phyloP scores from a whole-genome alignment of 140 eudicot species.

The Senecio squalidus region DNA sequence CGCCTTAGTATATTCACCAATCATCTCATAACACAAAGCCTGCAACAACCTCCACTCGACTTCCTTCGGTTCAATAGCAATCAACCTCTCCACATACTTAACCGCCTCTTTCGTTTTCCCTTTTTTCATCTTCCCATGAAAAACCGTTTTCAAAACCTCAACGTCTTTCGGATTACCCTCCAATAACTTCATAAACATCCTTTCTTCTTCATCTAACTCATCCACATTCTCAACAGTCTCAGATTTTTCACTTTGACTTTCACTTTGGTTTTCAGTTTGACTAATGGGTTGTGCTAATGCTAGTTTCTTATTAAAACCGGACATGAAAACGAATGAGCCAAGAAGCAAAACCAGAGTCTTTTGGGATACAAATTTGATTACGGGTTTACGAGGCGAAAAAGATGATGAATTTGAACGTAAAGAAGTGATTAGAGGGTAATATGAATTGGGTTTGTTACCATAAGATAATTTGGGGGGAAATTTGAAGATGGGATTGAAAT shows the following conservation, averaged over 20 bases:
- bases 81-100: slow-evolving; percentile 65
- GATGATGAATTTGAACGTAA: too few species aligned
- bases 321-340: slow-evolving; percentile 64
- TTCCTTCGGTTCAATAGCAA: slow-evolving; percentile 59
- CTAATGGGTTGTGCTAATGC: slow-evolving; percentile 44
- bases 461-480: slow-evolving; percentile 16
- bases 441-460: slow-evolving; percentile 23
- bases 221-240: too few species aligned
- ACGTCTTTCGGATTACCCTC: slow-evolving; percentile 50
- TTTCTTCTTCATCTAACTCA: slow-evolving; percentile 57
- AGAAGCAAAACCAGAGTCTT: slow-evolving; percentile 38
- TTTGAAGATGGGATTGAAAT: slow-evolving; percentile 17
- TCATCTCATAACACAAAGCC: slow-evolving; percentile 85
- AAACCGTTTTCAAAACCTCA: slow-evolving; percentile 54
- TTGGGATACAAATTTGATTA: slow-evolving; percentile 30
- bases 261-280: slow-evolving; percentile 33
- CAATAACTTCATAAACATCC: slow-evolving; percentile 50
- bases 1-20: slow-evolving; percentile 64
- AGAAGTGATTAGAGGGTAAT: slow-evolving; percentile 19
- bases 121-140: slow-evolving; percentile 65
- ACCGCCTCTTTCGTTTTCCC: slow-evolving; percentile 74
- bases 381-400: slow-evolving; percentile 22
- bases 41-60: slow-evolving; percentile 94
- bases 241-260: slow-evolving; percentile 13
- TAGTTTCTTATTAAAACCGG: slow-evolving; percentile 39